A percentile compares a stretch with the other conserved stretches of the same genome.
Evolutionary conservation across 1,284 basidiomycete genomes (phyloP).

Genomic region (Ustilago bromivora): DNA sequence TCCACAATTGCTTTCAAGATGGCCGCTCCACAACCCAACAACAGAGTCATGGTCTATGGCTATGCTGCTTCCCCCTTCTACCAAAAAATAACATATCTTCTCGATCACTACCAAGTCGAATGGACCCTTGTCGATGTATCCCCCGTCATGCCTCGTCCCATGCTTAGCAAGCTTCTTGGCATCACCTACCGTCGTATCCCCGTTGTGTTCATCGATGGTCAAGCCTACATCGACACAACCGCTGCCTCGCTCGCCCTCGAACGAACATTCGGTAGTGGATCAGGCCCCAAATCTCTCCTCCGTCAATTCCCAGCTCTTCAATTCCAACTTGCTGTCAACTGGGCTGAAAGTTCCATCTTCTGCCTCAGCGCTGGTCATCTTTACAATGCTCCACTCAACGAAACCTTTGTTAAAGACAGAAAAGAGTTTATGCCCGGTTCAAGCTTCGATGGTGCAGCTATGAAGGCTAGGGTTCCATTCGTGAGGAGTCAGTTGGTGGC

Average conservation of each 20-base stretch:
- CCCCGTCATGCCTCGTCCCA: conserved; percentile 41
- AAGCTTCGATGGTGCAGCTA: conserved; percentile 26
- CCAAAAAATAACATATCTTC: conserved; percentile 40
- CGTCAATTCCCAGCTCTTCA: conserved; percentile 24
- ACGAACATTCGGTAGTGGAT: conserved; percentile 24
- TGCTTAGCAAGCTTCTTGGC: conserved; percentile 36
- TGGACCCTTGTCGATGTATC: conserved; percentile 42
- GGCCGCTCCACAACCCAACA: conserved; percentile 19
- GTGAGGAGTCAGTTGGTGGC: conserved; percentile 31
- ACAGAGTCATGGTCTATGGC: conserved; percentile 48
- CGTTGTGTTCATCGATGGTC: conserved; percentile 44
- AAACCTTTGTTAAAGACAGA: conserved; percentile 31
- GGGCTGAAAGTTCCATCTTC: conserved; percentile 36
- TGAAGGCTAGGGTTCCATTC: conserved; percentile 34
- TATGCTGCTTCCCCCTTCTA: conserved; percentile 47
- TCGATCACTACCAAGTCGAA: conserved; percentile 42
- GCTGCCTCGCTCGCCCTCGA: conserved; percentile 39
- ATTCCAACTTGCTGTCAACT: conserved; percentile 41
- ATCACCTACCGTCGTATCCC: conserved; percentile 54
- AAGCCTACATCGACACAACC: conserved; percentile 45
- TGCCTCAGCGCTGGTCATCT: conserved; percentile 39
- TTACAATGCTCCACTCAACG: conserved; percentile 33
- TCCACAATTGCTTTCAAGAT: conserved; percentile 8
- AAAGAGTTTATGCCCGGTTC: conserved; percentile 36
- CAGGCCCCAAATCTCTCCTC: conserved; percentile 16